Evolutionary conservation across 768 basidiomycete genomes (phyloP), one percentile per base, ranked within the genome.

Genomic region (Tubosaeta brunneosetosa): DNA sequence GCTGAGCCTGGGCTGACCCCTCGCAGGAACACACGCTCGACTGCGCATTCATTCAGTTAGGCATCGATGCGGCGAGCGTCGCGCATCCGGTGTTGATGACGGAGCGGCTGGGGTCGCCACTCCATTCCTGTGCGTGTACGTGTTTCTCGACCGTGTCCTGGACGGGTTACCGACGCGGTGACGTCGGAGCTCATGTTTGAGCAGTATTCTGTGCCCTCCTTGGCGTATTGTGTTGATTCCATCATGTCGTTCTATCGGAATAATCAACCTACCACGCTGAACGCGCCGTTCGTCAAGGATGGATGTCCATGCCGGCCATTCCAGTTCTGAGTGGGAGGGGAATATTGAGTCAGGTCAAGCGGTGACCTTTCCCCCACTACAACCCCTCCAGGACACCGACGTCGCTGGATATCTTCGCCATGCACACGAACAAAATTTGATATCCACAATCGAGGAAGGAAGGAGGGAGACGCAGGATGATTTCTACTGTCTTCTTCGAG

Each of bases 151-250:
- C 43, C 49, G 22, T 11, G 46, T 31, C 6, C 37, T 27, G 10
- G 31, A 38, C 37, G 17, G 25, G 6, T 31, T 7, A 27, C 41
- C 36, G 6, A 51, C 40, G 45, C n/a, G 33, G 92, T 97, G 50
- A 95, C 94, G 9, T 94, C 94, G 0, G 97, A 99, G 64, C 83
- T 99, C 29, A 82, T 99, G 71, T 99, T 99, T 64, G 97, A 99
- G 71, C 79, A 84, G 42, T 99, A 98, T 66, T 77, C 78, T 5
- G 91, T 86, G 4, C 94, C 95, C 1, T 84, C 86, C 6, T 76
- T 97, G 44, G 76, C 89, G 4, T 98, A 90, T 71, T 91, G 89
- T 49, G 75, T 97, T 52, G 97, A 99, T 64, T 85, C 88, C 11
- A 72, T 93, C 55, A 91, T 97, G 82, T 93, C 94, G 4, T 94